phyloP scores from a whole-genome alignment of 2,329 filamentous ascomycete genomes.

The Aspergillus fumigatiaffinis region DNA sequence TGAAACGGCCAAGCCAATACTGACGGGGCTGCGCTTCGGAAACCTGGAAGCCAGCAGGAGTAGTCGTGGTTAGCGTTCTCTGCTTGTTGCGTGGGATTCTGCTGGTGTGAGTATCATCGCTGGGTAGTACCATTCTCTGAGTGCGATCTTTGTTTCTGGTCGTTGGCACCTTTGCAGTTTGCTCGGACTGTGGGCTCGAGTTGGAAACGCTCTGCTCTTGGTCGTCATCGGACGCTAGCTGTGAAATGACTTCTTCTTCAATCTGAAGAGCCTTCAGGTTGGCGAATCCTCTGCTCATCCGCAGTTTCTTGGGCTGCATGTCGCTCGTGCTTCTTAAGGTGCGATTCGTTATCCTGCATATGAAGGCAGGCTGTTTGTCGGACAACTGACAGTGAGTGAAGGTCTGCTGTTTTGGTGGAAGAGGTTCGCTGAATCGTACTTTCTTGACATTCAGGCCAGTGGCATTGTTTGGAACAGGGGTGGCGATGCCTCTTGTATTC shows the following conservation, averaged over 20 bases:
- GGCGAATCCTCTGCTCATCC: conserved; percentile 3
- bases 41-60: conserved; percentile 15
- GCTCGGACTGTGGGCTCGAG: background rate
- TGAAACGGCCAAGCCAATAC: conserved; percentile 33
- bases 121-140: conserved; percentile 13
- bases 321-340: background rate
- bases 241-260: background rate
- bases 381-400: background rate
- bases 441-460: background rate
- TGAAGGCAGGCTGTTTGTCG: background rate
- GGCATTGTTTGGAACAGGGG: background rate
- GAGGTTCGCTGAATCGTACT: background rate
- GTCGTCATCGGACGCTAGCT: background rate
- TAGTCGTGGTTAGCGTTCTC: conserved; percentile 6
- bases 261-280: conserved; percentile 1
- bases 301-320: background rate
- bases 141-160: conserved; percentile 4
- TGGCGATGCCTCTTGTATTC: background rate
- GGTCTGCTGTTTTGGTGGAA: background rate
- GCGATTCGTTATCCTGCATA: background rate
- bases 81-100: conserved; percentile 1
- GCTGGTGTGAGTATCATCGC: background rate
- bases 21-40: conserved; percentile 19
- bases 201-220: background rate
- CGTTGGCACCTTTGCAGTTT: background rate